Evolutionary conservation across 1,284 basidiomycete species (phyloP).

Genomic region (Cystobasidium sp.): DNA sequence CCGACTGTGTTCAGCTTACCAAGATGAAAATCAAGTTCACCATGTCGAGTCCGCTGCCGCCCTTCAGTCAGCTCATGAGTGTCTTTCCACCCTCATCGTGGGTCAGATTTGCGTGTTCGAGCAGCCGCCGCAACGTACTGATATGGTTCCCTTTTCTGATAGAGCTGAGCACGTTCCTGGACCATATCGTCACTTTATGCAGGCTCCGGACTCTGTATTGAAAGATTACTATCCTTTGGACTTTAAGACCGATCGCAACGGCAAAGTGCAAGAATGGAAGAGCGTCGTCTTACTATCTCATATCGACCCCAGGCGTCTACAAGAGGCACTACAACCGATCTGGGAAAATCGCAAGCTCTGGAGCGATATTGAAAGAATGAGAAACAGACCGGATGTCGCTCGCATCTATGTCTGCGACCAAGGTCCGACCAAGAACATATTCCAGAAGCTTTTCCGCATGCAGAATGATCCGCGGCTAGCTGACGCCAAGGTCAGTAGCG

Average conservation of each 20-base stretch:
- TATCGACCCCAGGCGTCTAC: slow-evolving; percentile 80
- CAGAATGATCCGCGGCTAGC: neutral
- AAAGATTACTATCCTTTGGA: slow-evolving; percentile 89
- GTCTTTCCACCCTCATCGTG: slow-evolving; percentile 71
- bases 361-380: neutral
- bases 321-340: slow-evolving; percentile 72
- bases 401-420: slow-evolving; percentile 17
- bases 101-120: slow-evolving; percentile 4
- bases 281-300: slow-evolving; percentile 98
- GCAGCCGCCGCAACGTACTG: slow-evolving; percentile 81
- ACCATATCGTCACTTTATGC: slow-evolving; percentile 76
- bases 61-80: slow-evolving; percentile 98
- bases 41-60: slow-evolving; percentile 74
- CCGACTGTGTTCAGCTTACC: slow-evolving; percentile 63
- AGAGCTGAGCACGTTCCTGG: slow-evolving; percentile 51
- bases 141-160: slow-evolving; percentile 74
- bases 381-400: neutral
- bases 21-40: slow-evolving; percentile 28
- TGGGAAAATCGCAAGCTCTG: slow-evolving; percentile 46
- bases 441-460: neutral
- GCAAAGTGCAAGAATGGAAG: slow-evolving; percentile 99
- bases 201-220: slow-evolving; percentile 81
- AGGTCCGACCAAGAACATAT: neutral
- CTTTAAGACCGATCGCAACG: slow-evolving; percentile 93
- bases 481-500: neutral